These are phyloP conservation scores for Aspergillus sclerotiicarbonarius DNA, from an alignment of 495 filamentous ascomycete genomes.

Conservation along the genomic window DNA sequence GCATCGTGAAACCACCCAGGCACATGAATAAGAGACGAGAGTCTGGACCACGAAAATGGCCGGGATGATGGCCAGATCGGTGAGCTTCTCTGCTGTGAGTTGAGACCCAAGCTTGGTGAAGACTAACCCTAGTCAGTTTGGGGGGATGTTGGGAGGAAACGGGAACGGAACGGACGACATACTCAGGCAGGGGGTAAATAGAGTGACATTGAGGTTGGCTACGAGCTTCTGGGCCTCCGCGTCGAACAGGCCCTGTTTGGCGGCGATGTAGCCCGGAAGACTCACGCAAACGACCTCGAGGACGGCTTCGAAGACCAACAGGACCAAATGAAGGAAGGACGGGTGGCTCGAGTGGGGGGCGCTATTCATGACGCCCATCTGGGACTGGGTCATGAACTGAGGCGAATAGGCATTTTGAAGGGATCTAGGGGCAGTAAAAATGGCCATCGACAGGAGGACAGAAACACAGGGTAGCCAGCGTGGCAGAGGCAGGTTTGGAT, in stretches of 20 bases:
- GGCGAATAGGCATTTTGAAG: slow-evolving; percentile 55
- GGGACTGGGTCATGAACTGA: slow-evolving; percentile 30
- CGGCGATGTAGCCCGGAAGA: slow-evolving; percentile 92
- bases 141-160: slow-evolving; percentile 4
- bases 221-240: slow-evolving; percentile 93
- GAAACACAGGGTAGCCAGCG: neutral
- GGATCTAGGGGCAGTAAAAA: slow-evolving; percentile 62
- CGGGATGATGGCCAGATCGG: slow-evolving; percentile 89
- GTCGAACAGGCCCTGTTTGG: slow-evolving; percentile 85
- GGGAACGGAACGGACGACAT: slow-evolving; percentile 31
- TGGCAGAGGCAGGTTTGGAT: neutral
- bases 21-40: slow-evolving; percentile 74
- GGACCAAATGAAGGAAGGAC: slow-evolving; percentile 69
- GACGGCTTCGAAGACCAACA: slow-evolving; percentile 94
- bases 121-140: slow-evolving; percentile 54
- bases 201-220: slow-evolving; percentile 86
- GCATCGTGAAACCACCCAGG: slow-evolving; percentile 63
- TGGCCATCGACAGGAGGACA: slow-evolving; percentile 36
- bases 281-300: slow-evolving; percentile 94
- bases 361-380: slow-evolving; percentile 29
- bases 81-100: slow-evolving; percentile 82
- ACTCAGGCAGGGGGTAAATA: slow-evolving; percentile 98
- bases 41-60: slow-evolving; percentile 89
- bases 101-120: slow-evolving; percentile 98
- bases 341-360: slow-evolving; percentile 53